phyloP scores from a whole-genome alignment of 148 eudicot genomes.

The Spergularia marina region DNA sequence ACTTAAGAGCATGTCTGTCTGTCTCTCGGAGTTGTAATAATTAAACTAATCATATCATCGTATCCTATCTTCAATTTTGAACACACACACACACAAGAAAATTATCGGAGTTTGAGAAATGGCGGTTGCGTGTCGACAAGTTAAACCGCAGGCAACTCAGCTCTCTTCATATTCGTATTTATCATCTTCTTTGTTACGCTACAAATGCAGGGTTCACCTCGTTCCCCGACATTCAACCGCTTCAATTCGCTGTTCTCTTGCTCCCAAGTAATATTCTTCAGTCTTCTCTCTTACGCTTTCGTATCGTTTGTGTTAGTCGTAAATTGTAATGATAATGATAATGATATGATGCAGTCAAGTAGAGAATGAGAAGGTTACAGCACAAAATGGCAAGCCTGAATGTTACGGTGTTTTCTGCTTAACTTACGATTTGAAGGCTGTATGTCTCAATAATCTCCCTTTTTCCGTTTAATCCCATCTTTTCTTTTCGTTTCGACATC shows the following conservation, averaged over 20 bases:
- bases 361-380: slow-evolving; percentile 47
- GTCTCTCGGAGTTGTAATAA: no score
- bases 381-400: slow-evolving; percentile 44
- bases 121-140: not conserved
- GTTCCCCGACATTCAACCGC: slow-evolving; percentile 6
- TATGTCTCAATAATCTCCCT: slow-evolving; percentile 28
- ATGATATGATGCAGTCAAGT: slow-evolving; percentile 46
- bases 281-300: not conserved
- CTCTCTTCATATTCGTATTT: not conserved
- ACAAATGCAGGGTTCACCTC: slow-evolving; percentile 30
- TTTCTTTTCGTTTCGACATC: no score
- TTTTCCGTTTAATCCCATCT: no score
- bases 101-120: no score
- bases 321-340: not conserved
- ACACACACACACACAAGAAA: not conserved
- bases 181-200: slow-evolving; percentile 14
- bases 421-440: slow-evolving; percentile 93
- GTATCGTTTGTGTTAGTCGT: not conserved
- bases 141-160: not conserved
- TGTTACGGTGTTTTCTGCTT: slow-evolving; percentile 94
- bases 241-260: slow-evolving; percentile 61
- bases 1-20: no score
- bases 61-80: not conserved
- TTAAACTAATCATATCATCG: no score
- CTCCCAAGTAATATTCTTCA: slow-evolving; percentile 37